These are phyloP conservation scores for Picea abies DNA, from an alignment of 83 land plant genomes.

Conservation along the genomic window DNA sequence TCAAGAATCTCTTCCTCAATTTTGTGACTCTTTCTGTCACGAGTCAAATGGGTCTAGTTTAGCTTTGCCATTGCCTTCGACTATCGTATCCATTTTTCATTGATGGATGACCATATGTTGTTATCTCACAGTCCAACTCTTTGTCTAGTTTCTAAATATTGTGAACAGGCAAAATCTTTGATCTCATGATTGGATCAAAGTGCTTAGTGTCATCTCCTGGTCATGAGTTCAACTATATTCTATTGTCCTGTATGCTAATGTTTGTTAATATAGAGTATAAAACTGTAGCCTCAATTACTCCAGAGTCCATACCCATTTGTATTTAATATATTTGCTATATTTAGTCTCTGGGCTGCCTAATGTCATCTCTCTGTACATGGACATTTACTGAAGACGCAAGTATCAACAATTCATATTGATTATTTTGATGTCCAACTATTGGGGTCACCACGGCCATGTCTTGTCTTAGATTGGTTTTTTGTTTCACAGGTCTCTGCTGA, in stretches of 20 bases:
- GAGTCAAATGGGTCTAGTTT: not conserved
- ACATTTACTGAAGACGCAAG: not conserved
- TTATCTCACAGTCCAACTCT: not conserved
- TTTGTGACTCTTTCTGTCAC: not conserved
- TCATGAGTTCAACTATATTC: not conserved
- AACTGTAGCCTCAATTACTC: conserved; percentile 7
- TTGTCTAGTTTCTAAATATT: not conserved
- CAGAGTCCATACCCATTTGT: not conserved
- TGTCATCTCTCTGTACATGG: not conserved
- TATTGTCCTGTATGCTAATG: not conserved
- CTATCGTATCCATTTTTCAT: not conserved
- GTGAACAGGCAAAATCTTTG: not conserved
- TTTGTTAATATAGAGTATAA: not conserved
- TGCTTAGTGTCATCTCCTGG: not conserved
- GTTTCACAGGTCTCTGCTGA: conserved; percentile 82
- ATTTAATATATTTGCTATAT: not conserved
- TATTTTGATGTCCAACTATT: not conserved
- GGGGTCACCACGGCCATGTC: not conserved
- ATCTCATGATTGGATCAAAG: not conserved
- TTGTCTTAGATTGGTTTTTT: conserved; percentile 9
- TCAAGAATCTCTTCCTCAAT: not conserved
- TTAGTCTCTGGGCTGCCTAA: conserved; percentile 1
- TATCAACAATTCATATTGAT: no score
- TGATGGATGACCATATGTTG: not conserved
- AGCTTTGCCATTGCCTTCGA: not conserved